Evolutionary conservation across 768 basidiomycete species (phyloP), one percentile per base, ranked within the genome.

Genomic region (Suillus decipiens): DNA sequence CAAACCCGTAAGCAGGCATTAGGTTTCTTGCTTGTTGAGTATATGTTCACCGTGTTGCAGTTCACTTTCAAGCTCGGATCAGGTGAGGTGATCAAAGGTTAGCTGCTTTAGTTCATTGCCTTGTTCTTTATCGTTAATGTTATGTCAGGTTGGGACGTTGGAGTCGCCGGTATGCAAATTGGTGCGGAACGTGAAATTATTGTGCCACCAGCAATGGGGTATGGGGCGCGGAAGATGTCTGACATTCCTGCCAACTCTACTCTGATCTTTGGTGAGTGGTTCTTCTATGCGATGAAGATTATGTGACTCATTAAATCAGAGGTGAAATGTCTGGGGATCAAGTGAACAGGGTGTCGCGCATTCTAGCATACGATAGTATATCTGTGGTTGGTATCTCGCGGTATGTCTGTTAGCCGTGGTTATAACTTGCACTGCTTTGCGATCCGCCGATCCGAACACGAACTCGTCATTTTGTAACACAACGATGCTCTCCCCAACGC

Each of bases 81-180:
- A 63, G 93, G 93, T 31, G 90, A 96, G 73, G 96, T 99, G 59
- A 97, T 99, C 77, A 93, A 94, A 81, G 92, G 89, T 88, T 62
- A 53, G 78, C 45, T 22, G 6, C 14, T 65, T 36, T 28, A 17
- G 33, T 17, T 47, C 61, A 37, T 53, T 8, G 22, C 22, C 19
- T 43, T 63, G 22, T 11, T n/a, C 45, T 60, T 71, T 14, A 66
- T 56, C 10, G 14, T 45, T 54, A 24, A 57, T 43, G 17, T 59
- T 12, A 53, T 19, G 34, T 31, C 62, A 90, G 88, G 91, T 53
- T 97, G 96, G 95, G 96, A 98, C 69, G 80, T 92, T 70, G 96
- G 96, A 45, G 82, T 98, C 61, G 87, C 81, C 36, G 96, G 96
- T 39, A 97, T 99, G 95, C 89, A 92, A 69, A 86, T 89, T 45